Conservation (phyloP, 768 basidiomycete genomes). For the Favolaschia claudopus region DNA sequence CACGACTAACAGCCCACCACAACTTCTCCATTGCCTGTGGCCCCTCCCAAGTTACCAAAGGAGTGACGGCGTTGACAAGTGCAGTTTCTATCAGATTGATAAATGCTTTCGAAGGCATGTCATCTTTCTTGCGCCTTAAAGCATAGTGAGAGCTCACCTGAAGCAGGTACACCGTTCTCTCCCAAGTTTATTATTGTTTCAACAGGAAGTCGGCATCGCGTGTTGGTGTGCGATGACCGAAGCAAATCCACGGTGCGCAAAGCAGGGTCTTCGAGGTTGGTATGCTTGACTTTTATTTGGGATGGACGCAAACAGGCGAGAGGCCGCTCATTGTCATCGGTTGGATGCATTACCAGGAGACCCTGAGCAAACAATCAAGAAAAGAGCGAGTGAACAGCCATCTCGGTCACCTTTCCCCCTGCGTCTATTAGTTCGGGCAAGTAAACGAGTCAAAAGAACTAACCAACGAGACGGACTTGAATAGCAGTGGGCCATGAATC, state of each 20-base stretch:
- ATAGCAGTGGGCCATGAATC: slow-evolving; percentile 45
- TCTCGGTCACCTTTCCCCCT: slow-evolving; percentile 18
- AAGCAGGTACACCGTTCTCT: slow-evolving; percentile 67
- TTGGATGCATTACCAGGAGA: slow-evolving; percentile 38
- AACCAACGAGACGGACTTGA: slow-evolving; percentile 46
- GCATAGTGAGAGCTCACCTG: slow-evolving; percentile 45
- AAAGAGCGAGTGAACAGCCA: not conserved
- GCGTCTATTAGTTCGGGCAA: not conserved
- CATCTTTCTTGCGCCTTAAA: too few relatives aligned
- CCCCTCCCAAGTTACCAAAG: slow-evolving; percentile 55
- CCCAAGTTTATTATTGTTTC: slow-evolving; percentile 71
- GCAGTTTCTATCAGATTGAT: slow-evolving; percentile 27
- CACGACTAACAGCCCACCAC: slow-evolving; percentile 47
- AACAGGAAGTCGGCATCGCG: slow-evolving; percentile 54
- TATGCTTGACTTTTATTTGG: slow-evolving; percentile 46
- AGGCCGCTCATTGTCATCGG: slow-evolving; percentile 34
- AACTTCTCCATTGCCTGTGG: slow-evolving; percentile 48
- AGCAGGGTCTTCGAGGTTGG: slow-evolving; percentile 38
- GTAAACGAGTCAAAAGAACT: not conserved
- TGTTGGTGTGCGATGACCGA: slow-evolving; percentile 54
- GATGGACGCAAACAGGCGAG: slow-evolving; percentile 42
- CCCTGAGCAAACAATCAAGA: slow-evolving; percentile 23
- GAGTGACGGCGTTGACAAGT: slow-evolving; percentile 43
- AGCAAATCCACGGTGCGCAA: slow-evolving; percentile 62
- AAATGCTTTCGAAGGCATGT: too few relatives aligned